Percentiles rank a stretch among this genome's conserved stretches.
These are phyloP conservation scores for Mycena pura DNA, from an alignment of 768 basidiomycete species.

Conservation along the genomic window DNA sequence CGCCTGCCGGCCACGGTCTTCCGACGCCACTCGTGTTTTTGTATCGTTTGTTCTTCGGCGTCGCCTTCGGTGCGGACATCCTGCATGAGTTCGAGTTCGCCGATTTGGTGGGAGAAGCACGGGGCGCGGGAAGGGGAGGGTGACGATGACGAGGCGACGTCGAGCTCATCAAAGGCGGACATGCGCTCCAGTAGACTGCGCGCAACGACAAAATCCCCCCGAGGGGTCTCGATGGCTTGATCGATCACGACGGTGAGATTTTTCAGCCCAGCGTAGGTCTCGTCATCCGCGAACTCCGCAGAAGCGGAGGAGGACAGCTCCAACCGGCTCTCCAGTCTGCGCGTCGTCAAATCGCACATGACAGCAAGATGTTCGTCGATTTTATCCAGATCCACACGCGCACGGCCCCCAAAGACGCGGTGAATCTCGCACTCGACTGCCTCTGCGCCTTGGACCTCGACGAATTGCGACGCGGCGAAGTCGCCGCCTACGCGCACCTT, in stretches of 20 bases:
- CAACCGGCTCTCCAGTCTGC: background rate
- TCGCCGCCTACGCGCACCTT: slow-evolving; percentile 24
- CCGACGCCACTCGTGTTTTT: background rate
- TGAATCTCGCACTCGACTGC: slow-evolving; percentile 20
- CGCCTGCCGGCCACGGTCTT: background rate
- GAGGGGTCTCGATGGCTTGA: slow-evolving; percentile 6
- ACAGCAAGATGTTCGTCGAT: slow-evolving; percentile 2
- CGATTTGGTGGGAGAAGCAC: slow-evolving; percentile 22
- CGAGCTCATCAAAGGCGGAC: background rate
- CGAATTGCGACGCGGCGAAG: slow-evolving; percentile 21
- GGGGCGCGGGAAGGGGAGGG: background rate
- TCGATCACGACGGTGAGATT: slow-evolving; percentile 10
- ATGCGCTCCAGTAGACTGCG: slow-evolving; percentile 11
- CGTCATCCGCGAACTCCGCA: too few relatives aligned
- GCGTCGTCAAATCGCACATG: slow-evolving; percentile 18
- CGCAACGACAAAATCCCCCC: background rate
- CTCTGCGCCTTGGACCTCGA: slow-evolving; percentile 19
- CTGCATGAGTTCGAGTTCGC: slow-evolving; percentile 16
- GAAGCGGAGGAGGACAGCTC: background rate
- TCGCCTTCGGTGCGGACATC: slow-evolving; percentile 13
- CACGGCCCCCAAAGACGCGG: slow-evolving; percentile 4
- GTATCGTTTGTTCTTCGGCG: background rate
- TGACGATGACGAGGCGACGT: background rate
- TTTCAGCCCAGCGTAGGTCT: background rate
- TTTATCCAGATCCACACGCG: background rate